phyloP scores from a whole-genome alignment of 345 rosid genomes.

The Turnera subulata region DNA sequence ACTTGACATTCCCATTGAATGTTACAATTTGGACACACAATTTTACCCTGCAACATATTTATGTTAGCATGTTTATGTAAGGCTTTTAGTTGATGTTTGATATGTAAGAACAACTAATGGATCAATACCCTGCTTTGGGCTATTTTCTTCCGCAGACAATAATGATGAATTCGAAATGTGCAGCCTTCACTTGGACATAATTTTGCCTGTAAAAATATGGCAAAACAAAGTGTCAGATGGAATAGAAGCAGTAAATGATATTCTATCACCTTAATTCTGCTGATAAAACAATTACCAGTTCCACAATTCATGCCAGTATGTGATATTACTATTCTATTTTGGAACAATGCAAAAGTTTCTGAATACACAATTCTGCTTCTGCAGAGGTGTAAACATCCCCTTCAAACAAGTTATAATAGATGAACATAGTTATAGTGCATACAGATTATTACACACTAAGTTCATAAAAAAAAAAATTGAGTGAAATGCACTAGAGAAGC shows the following conservation, averaged over 20 bases:
- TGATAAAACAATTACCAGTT: not conserved
- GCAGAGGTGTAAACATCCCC: not conserved
- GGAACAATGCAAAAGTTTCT: not conserved
- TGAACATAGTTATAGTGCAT: no score
- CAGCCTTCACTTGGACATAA: conserved; percentile 66
- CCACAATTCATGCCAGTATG: no score
- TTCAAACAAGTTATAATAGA: not conserved
- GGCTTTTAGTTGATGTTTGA: not conserved
- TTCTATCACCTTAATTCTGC: not conserved
- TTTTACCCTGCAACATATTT: conserved; percentile 39
- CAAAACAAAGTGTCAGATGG: conserved; percentile 3
- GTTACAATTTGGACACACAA: conserved; percentile 63
- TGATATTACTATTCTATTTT: no score
- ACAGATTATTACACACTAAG: not conserved
- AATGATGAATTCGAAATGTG: conserved; percentile 58
- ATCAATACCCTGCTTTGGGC: conserved; percentile 43
- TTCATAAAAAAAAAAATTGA: no score
- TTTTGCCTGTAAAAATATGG: conserved; percentile 49
- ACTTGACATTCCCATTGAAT: conserved; percentile 41
- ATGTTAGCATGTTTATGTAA: not conserved
- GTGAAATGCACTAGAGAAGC: no score
- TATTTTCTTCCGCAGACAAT: conserved; percentile 63
- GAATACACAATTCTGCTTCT: not conserved
- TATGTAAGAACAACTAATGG: not conserved
- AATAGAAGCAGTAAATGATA: not conserved